phyloP scores from a whole-genome alignment of 768 basidiomycete species.

The Cantharellus anzutake region DNA sequence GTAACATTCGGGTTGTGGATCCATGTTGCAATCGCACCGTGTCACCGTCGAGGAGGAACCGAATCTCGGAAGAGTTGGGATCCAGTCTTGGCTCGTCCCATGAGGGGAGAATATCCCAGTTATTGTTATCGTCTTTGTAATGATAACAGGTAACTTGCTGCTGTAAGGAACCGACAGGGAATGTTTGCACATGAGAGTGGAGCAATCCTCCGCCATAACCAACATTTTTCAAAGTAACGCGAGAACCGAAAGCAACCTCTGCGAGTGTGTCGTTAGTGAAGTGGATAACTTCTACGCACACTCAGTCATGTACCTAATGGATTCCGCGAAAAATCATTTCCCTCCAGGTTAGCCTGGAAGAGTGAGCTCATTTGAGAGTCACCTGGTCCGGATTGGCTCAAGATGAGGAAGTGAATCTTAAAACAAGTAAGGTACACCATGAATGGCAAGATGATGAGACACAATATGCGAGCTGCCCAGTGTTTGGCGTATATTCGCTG shows the following conservation, averaged over 20 bases:
- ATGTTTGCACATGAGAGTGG: slow-evolving; percentile 94
- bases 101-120: slow-evolving; percentile 61
- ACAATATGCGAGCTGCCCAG: slow-evolving; percentile 71
- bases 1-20: slow-evolving; percentile 75
- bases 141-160: slow-evolving; percentile 99
- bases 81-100: slow-evolving; percentile 62
- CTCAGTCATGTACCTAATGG: slow-evolving; percentile 42
- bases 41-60: slow-evolving; percentile 59
- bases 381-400: slow-evolving; percentile 88
- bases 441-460: slow-evolving; percentile 78
- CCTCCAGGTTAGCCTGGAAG: slow-evolving; percentile 89
- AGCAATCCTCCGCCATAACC: slow-evolving; percentile 94
- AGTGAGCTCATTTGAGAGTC: slow-evolving; percentile 98
- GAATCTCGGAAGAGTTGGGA: slow-evolving; percentile 40
- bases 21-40: slow-evolving; percentile 63
- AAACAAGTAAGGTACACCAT: slow-evolving; percentile 87
- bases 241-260: slow-evolving; percentile 85
- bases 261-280: not conserved
- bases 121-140: slow-evolving; percentile 97
- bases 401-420: slow-evolving; percentile 89
- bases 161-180: slow-evolving; percentile 76
- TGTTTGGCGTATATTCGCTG: slow-evolving; percentile 78
- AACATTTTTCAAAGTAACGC: slow-evolving; percentile 87
- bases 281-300: too few relatives aligned
- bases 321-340: slow-evolving; percentile 83